Base-by-base conservation (phyloP, 2,329 filamentous ascomycete genomes). In the Colletotrichum sp. region DNA sequence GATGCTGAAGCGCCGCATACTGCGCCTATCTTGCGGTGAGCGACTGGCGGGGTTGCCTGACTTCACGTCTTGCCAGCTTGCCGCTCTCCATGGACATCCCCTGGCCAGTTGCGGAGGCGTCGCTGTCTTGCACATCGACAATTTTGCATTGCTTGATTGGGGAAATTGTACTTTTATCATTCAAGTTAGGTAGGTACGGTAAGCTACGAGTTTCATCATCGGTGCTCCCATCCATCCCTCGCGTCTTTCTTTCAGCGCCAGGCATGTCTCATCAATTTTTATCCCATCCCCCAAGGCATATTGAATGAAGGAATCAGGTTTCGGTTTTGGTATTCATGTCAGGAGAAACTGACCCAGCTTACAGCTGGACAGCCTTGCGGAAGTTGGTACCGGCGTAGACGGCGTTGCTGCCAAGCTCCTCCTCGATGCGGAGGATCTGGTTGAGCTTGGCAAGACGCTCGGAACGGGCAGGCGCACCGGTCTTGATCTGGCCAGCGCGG, bases 371-470 rank as follows among this genome's bases (percentile, higher is more conserved):
- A 78, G 96, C 89, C 82, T 89, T 96, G 90, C 96, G 95, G 95
- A 99, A 99, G 85, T 95, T 96, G 84, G 91, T 89, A 81, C 97
- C 97, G 81, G 96, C 96, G 86, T 96, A 99, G 88, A 99, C 85
- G 81, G 96, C 97, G 83, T 97, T 94, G 83, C 93, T 92, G 82
- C 96, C 96, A 79, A 99, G 94, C 92, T 99, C 97, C 91, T 99
- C 97, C 93, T 99, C 97, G 83, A 99, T 99, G 85, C 97, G 95
- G 84, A 99, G 95, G 84, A 99, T 98, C 92, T 99, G 97, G 95
- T 99, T 99, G 86, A 99, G 95, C 93, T 99, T 99, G 87, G 97
- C 97, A 81, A 99, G 92, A 91, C 97, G 96, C 93, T 99, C 97
- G 82, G 96, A 98, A 84, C 97, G 94, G 85, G 94, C 95, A 82